Conservation (phyloP, 2,329 filamentous ascomycete species). For the Arthroderma uncinatum region DNA sequence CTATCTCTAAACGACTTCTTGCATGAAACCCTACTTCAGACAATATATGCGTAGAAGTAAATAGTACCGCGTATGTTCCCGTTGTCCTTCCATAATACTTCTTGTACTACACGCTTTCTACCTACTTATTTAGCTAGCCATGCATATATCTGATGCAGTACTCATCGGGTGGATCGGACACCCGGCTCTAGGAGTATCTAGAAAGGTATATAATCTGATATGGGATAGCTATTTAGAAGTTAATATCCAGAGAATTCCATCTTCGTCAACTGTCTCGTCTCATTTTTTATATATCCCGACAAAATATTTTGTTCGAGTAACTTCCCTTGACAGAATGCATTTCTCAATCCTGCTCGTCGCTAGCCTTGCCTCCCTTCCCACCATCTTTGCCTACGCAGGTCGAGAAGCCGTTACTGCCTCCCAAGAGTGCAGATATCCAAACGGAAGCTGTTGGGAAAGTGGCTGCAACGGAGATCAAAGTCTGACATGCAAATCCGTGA, state of each 20-base stretch:
- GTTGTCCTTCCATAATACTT: neutral
- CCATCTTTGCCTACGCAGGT: slow-evolving; percentile 3
- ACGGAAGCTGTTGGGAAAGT: slow-evolving; percentile 11
- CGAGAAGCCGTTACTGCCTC: neutral
- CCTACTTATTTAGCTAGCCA: neutral
- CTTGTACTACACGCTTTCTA: neutral
- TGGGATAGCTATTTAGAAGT: neutral
- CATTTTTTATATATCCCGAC: neutral
- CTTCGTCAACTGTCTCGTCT: neutral
- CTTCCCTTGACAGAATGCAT: slow-evolving; percentile 1
- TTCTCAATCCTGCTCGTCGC: slow-evolving; percentile 2
- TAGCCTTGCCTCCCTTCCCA: slow-evolving; percentile 4
- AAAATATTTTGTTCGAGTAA: neutral
- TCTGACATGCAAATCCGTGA: slow-evolving; percentile 9
- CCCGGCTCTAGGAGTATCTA: neutral
- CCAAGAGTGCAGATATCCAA: slow-evolving; percentile 8
- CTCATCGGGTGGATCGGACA: too few relatives aligned
- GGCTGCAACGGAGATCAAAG: slow-evolving; percentile 9
- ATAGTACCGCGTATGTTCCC: neutral
- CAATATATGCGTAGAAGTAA: neutral
- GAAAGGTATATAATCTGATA: neutral
- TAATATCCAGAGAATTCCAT: neutral
- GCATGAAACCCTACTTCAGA: too few relatives aligned
- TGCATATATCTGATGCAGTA: neutral
- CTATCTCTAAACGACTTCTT: too few relatives aligned